Base-by-base conservation (phyloP, 768 basidiomycete genomes). In the Podaxis mareebaensis region DNA sequence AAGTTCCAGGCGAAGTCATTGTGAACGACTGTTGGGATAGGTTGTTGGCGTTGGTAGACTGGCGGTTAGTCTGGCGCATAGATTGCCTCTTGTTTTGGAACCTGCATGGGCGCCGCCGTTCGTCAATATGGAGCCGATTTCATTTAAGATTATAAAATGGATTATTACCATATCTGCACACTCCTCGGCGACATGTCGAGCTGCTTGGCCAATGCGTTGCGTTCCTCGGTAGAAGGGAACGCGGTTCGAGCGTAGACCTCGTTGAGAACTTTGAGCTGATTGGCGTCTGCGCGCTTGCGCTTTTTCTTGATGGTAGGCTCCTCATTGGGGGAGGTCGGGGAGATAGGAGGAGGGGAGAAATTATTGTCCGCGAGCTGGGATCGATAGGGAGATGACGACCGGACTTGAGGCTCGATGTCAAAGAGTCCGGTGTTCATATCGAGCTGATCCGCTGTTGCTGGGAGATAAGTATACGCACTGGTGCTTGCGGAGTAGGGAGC, bases 21-120 rank as follows among this genome's bases (percentile, higher is more conserved):
- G 79, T 72, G 71, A 83, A 86, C 5, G 84, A 69, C 44, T 83
- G 84, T 65, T 86, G 86, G 33, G 80, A 70, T 44, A 74, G 72
- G 38, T 79, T 74, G 42, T 76, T 74, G 56, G 76, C 74, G 63
- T 81, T 76, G 54, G 81, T 79, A 3, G 86, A 77, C 74, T 91
- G 89, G 61, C 89, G 85, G 67, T 85, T 87, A 12, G 88, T 89
- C 74, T 92, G 90, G 58, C 90, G 81, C 88, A 89, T 90, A 7
- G 90, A 88, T 71, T 93, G 91, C 61, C 91, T 80, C 76, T 92
- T 92, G 71, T 93, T 93, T 77, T 93, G 91, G 79, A 93, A 93
- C 91, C 91, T 93, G 74, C 67, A 60, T 24, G 24, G 36, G 44
- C 65, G 67, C 61, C 57, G 61, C 60, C 68, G 68, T 71, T 55